Evolutionary conservation across 805 yeast species (phyloP), one percentile per base, ranked within the genome.

Genomic region (Cyberlindnera veronae): DNA sequence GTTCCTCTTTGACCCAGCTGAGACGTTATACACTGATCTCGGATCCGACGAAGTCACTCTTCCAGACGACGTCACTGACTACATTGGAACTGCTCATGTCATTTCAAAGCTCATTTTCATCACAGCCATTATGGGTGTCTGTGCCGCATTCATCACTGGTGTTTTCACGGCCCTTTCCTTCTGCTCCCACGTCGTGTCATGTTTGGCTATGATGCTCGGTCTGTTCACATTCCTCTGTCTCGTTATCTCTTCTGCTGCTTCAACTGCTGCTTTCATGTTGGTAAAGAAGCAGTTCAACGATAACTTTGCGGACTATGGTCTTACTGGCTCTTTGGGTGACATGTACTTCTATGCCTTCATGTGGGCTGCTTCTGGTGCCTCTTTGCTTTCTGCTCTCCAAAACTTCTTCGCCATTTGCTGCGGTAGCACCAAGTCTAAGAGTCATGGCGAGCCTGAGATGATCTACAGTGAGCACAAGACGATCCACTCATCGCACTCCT

Each of bases 291-390:
- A 72, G 39, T 68, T 86, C 64, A 77, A 81, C 51, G 62, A 76
- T 24, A 63, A 66, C 24, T 61, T 62, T 11, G 57, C 53, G 2
- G 57, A 58, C 3, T 79, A 67, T 50, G 95, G 95, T 13, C 69
- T 81, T 34, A 57, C 61, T 28, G 74, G 86, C 3, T 56, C 58
- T 27, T 53, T 85, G 36, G 74, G 77, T 24, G 62, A 64, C 15
- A 60, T 63, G 28, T 41, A 52, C 36, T 81, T 73, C 49, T 72
- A 77, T 38, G 88, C 78, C 3, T 61, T 81, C 33, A 63, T 77
- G 8, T 85, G 91, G 93, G 77, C 77, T 12, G 71, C 80, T 1
- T 73, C 70, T 3, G 81, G 60, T 13, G 77, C 78, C 6, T 53
- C 72, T 3, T 43, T 75, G 13, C 36, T 71, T 36, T 58, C 75